Conservation (phyloP, 2,329 filamentous ascomycete species). For the Curvularia lunata region DNA sequence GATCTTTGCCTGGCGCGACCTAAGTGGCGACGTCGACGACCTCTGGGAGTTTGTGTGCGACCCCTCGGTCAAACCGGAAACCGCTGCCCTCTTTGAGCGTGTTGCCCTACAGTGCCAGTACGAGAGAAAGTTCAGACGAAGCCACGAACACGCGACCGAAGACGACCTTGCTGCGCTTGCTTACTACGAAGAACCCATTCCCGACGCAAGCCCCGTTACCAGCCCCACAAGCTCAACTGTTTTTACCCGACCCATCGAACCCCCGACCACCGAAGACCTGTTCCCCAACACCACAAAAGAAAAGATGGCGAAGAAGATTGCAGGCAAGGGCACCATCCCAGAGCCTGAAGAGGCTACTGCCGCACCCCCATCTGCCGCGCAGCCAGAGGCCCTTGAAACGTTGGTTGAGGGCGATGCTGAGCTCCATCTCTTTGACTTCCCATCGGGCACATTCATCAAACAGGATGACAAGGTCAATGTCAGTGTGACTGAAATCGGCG, state of each 20-base stretch:
- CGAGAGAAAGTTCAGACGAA: conserved; percentile 90
- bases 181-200: conserved; percentile 71
- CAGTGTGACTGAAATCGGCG: conserved; percentile 82
- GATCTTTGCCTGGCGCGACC: conserved; percentile 90
- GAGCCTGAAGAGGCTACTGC: conserved; percentile 58
- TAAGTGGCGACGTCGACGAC: conserved; percentile 91
- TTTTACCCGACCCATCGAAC: conserved; percentile 39
- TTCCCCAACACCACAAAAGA: conserved; percentile 47
- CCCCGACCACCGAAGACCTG: conserved; percentile 41
- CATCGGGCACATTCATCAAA: conserved; percentile 80
- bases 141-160: conserved; percentile 78
- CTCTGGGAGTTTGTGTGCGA: conserved; percentile 99
- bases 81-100: conserved; percentile 80
- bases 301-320: conserved; percentile 54
- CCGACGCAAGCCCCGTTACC: conserved; percentile 63
- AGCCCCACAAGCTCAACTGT: conserved; percentile 53
- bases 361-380: conserved; percentile 64
- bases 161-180: conserved; percentile 82
- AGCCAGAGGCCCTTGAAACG: conserved; percentile 73
- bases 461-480: conserved; percentile 78
- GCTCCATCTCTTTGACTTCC: conserved; percentile 91
- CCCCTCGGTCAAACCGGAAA: conserved; percentile 68
- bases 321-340: conserved; percentile 39
- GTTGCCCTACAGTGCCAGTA: conserved; percentile 93
- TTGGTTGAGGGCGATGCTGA: conserved; percentile 79